phyloP scores from a whole-genome alignment of 495 filamentous ascomycete species.

The Trichoderma virens region DNA sequence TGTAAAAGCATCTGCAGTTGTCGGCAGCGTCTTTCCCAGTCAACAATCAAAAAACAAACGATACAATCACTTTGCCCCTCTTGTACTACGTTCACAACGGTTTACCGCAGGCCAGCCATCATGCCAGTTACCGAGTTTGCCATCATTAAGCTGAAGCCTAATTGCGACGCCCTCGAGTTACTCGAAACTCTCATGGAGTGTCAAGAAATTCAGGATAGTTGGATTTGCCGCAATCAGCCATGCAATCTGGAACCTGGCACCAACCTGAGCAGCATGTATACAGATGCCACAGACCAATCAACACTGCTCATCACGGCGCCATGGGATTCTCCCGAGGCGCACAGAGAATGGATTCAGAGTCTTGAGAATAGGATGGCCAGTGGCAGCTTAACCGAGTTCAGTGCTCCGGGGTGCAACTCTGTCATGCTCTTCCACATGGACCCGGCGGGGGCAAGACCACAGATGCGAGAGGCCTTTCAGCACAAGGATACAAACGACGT shows the following conservation, averaged over 20 bases:
- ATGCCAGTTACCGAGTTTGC: slow-evolving; percentile 51
- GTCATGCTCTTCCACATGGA: slow-evolving; percentile 32
- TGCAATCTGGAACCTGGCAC: slow-evolving; percentile 16
- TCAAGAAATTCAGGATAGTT: slow-evolving; percentile 27
- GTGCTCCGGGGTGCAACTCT: slow-evolving; percentile 29
- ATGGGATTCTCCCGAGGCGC: slow-evolving; percentile 42
- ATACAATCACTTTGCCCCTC: neutral
- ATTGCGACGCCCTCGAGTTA: slow-evolving; percentile 17
- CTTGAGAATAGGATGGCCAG: slow-evolving; percentile 24
- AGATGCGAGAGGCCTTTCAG: slow-evolving; percentile 3
- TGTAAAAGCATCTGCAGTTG: neutral
- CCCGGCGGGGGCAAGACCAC: slow-evolving; percentile 20
- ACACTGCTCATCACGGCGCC: slow-evolving; percentile 41
- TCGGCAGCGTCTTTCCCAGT: neutral
- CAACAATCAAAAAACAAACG: neutral
- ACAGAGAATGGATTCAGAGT: slow-evolving; percentile 40
- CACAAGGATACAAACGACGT: slow-evolving; percentile 22
- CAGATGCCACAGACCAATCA: slow-evolving; percentile 38
- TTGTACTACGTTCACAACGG: neutral
- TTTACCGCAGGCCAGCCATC: slow-evolving; percentile 11
- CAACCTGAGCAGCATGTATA: slow-evolving; percentile 30
- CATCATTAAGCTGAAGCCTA: slow-evolving; percentile 31
- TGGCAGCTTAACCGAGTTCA: slow-evolving; percentile 19
- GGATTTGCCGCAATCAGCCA: slow-evolving; percentile 27
- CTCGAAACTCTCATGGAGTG: slow-evolving; percentile 21